phyloP scores from a whole-genome alignment of 2,329 filamentous ascomycete genomes.

The Biscogniauxia sp. region DNA sequence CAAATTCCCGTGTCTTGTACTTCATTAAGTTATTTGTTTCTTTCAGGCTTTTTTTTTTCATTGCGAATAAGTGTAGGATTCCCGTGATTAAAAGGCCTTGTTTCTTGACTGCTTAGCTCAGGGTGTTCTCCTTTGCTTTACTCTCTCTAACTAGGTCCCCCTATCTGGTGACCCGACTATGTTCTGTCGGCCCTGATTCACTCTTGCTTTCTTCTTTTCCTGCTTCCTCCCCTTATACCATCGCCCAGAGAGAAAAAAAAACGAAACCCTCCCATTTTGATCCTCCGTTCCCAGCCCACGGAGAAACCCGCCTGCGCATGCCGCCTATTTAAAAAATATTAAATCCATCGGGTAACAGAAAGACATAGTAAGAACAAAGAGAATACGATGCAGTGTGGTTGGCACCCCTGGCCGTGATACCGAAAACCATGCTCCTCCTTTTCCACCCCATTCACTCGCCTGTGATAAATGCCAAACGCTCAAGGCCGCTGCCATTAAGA shows the following conservation, averaged over 20 bases:
- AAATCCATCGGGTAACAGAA: neutral
- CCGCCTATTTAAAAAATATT: neutral
- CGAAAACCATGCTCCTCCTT: neutral
- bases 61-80: neutral
- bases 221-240: neutral
- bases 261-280: neutral
- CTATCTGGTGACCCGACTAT: neutral
- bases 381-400: neutral
- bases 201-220: neutral
- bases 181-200: neutral
- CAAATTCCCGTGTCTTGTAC: neutral
- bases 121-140: no score
- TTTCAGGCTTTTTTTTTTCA: neutral
- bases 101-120: no score
- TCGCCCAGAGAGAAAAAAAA: neutral
- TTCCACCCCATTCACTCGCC: neutral
- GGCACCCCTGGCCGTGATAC: neutral
- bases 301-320: neutral
- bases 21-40: neutral
- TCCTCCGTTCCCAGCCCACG: neutral
- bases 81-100: neutral
- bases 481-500: neutral
- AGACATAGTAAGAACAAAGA: neutral
- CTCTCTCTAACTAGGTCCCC: neutral
- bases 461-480: neutral